phyloP scores from a whole-genome alignment of 2,329 filamentous ascomycete species.

The Neonectria punicea region DNA sequence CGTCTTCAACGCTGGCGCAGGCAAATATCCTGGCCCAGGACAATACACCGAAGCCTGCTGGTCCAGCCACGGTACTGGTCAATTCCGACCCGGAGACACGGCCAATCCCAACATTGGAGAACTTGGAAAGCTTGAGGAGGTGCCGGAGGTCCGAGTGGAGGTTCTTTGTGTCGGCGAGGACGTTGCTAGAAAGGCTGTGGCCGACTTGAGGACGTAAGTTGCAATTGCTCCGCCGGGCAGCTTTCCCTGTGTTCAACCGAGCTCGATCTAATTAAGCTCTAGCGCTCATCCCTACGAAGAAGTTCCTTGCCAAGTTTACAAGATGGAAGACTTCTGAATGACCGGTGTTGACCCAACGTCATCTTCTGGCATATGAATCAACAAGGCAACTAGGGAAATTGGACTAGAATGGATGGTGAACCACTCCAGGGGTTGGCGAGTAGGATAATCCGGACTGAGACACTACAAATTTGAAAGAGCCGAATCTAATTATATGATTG shows the following conservation, averaged over 20 bases:
- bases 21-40: conserved; percentile 60
- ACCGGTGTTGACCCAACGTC: too few relatives aligned
- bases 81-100: conserved; percentile 70
- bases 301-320: background rate
- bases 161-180: conserved; percentile 70
- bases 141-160: conserved; percentile 71
- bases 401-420: too few relatives aligned
- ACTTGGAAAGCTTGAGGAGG: conserved; percentile 65
- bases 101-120: conserved; percentile 73
- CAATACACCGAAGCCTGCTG: conserved; percentile 67
- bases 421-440: too few relatives aligned
- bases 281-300: conserved; percentile 1
- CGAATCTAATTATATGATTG: too few relatives aligned
- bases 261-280: background rate
- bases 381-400: too few relatives aligned
- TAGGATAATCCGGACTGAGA: too few relatives aligned
- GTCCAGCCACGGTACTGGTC: conserved; percentile 65
- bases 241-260: too few relatives aligned
- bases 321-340: background rate
- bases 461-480: too few relatives aligned
- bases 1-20: conserved; percentile 68
- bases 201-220: conserved; percentile 71
- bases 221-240: background rate
- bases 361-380: too few relatives aligned
- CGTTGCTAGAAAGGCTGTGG: conserved; percentile 65